Evolutionary conservation across 257 asterid species (phyloP), one percentile per base, ranked within the genome.

Genomic region (Solanum peruvianum): DNA sequence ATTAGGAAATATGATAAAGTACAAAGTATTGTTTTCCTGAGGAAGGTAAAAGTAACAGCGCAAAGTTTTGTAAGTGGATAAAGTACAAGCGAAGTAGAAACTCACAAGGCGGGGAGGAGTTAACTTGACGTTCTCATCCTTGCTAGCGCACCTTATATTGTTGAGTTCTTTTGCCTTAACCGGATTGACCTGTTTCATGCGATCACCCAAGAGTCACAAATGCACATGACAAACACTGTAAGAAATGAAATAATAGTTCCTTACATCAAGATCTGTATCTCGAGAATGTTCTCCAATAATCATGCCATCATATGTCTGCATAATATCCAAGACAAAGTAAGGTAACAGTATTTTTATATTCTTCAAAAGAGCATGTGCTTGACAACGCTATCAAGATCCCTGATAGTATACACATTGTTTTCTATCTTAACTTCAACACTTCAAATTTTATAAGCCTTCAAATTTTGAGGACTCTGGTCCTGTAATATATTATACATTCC

Each of bases 271-370:
- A 91, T 97, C 99, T 27, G 97, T 86, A 87, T 97, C 99, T 73
- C 99, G 95, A 9, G 99, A 95, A 92, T 97, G 98, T 90, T 97
- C 99, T 87, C 99, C 99, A 69, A 97, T 92, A 86, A 97, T 97
- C 99, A 97, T 97, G 91, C 99, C 99, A 88, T 97, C 99, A 91
- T 97, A 97, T 85, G 99, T 27, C 99, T 97, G 95, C 92, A 91
- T 11, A 90, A 56, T 49, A 87, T 67, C 62, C 44, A 86, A 47
- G 39, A 47, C 64, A 25, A 25, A 85, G 75, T 75, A 87, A 88
- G 69, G 60, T 27, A 47, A 85, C 8, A 78, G 44, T 25, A 42
- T 66, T 41, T 62, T 66, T 62, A 84, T 25, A 47, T 66, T 31
- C 16, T 80, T 49, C 85, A 27, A 29, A 80, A 47, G 29, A 27